phyloP scores from a whole-genome alignment of 805 yeast genomes.

The Alloascoidea africana region DNA sequence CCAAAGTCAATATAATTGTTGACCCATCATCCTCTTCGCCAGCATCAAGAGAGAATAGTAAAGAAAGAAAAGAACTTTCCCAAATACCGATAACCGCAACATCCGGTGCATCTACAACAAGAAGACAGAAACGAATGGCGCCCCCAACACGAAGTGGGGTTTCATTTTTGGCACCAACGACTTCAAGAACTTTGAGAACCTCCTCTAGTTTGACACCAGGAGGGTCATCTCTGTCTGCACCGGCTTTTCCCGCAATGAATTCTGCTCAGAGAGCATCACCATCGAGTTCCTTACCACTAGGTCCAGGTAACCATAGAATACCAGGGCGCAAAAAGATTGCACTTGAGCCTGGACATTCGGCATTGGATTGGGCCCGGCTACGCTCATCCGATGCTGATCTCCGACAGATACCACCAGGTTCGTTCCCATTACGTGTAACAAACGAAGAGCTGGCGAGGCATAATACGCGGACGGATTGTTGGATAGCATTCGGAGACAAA shows the following conservation, averaged over 20 bases:
- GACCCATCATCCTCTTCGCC: no score
- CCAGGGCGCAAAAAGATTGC: conserved; percentile 35
- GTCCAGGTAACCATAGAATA: background rate
- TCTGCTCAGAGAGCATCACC: conserved; percentile 4
- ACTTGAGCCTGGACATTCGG: conserved; percentile 69
- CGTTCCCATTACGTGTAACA: conserved; percentile 41
- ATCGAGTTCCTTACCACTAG: background rate
- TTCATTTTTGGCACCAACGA: conserved; percentile 2
- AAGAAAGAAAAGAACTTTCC: no score
- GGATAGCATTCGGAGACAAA: conserved; percentile 71
- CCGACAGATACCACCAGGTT: background rate
- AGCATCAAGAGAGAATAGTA: no score
- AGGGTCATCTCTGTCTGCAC: conserved; percentile 7
- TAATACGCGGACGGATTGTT: conserved; percentile 48
- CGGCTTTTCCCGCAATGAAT: no score
- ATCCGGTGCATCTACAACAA: no score
- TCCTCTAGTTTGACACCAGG: conserved; percentile 6
- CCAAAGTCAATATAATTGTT: background rate
- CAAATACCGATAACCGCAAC: no score
- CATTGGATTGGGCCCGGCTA: conserved; percentile 70
- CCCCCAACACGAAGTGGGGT: no score
- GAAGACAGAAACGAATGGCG: no score
- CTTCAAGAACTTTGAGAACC: background rate
- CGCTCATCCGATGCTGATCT: conserved; percentile 25
- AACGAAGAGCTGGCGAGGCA: conserved; percentile 48